Evolutionary conservation across 2,329 filamentous ascomycete genomes (phyloP), one percentile per base, ranked within the genome.

Genomic region (Cytospora schulzeri): DNA sequence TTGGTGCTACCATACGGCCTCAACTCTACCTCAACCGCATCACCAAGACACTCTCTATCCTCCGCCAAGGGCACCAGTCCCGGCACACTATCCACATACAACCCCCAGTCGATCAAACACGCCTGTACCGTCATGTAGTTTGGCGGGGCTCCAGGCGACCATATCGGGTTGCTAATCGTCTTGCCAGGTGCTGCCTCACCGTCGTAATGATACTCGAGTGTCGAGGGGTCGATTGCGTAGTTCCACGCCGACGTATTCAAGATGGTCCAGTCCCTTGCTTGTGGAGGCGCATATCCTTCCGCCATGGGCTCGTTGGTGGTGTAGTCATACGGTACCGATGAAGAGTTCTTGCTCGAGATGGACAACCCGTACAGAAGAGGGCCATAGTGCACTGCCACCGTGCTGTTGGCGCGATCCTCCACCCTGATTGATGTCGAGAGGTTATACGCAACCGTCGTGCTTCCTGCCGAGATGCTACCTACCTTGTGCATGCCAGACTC

Each of bases 1-100:
- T 74, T 74, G 6, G 73, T 73, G 57, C 73, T 75, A 2, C 71
- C 73, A 45, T 73, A 75, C 2, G 73, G 74, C 15, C 75, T 69
- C 52, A 76, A 71, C 19, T 72, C 69, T 1, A 74, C 73, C 31
- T 61, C 51, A 6, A 55, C 57, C 15, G 48, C 52, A 24, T 35
- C 50, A 24, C 66, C 66, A 41, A 75, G 72, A 12, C 72, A 71
- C 31, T 67, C 63, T 0, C 72, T 12, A 62, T 62, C 56, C 67
- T 60, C 1, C 67, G 69, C 5, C 68, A 57, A 54, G 2, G 66
- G 33, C 2, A 71, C 71, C 31, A 71, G 72, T 38, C 71, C 62
- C 1, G 68, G 71, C 0, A 73, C 69, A 4, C 73, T 68, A 38
- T 71, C 74, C 29, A 67, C 69, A 17, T 51, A 60, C n/a, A 73